Percentiles rank a stretch among this genome's conserved stretches.
Conservation (phyloP, 257 asterid species). For the Penstemon davidsonii region DNA sequence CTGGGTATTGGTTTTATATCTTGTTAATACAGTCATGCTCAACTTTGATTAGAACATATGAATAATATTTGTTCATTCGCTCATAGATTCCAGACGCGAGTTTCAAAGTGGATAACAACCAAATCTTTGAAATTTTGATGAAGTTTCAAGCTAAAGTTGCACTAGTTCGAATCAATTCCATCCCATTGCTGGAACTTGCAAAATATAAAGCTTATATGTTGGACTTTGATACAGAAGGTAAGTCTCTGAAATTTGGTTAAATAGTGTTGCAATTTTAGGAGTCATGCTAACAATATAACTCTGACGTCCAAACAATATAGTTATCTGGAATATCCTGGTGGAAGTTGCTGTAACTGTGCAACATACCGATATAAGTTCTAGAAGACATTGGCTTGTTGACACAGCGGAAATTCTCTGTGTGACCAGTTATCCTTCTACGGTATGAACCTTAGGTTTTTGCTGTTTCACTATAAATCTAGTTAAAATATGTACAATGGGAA, state of each 20-base stretch:
- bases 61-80: constrained; percentile 23
- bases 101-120: constrained; percentile 39
- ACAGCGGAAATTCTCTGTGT: constrained; percentile 74
- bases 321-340: constrained; percentile 75
- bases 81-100: constrained; percentile 52
- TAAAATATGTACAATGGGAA: constrained; percentile 6
- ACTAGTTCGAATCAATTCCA: constrained; percentile 65
- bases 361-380: constrained; percentile 51
- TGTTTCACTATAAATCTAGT: background rate
- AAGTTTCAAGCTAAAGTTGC: constrained; percentile 71
- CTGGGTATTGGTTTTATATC: background rate
- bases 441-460: constrained; percentile 34
- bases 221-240: constrained; percentile 65
- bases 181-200: constrained; percentile 66
- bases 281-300: constrained; percentile 22
- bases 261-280: background rate
- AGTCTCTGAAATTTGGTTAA: constrained; percentile 27
- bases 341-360: constrained; percentile 68
- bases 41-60: background rate
- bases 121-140: constrained; percentile 36
- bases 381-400: constrained; percentile 84
- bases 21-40: background rate
- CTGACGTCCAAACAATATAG: constrained; percentile 39
- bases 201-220: constrained; percentile 61
- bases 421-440: constrained; percentile 87